Evolutionary conservation across 805 yeast species (phyloP).

Genomic region (Candida boidinii): DNA sequence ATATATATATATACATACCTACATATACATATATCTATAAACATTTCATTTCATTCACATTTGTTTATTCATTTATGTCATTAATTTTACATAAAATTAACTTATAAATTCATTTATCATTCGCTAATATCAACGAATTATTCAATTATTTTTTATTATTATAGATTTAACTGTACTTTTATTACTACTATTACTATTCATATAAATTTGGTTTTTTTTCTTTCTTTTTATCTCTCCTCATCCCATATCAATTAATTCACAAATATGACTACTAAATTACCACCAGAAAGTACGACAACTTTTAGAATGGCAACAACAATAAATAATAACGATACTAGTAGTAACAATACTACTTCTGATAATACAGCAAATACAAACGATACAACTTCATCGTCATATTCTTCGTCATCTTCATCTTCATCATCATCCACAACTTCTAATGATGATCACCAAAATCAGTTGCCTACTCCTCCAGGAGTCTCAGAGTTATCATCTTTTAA

Average conservation of each 20-base stretch:
- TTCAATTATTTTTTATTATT: no score
- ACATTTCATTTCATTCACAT: no score
- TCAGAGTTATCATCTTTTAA: background rate
- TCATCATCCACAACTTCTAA: background rate
- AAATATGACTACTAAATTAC: constrained; percentile 19
- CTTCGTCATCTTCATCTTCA: background rate
- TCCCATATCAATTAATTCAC: constrained; percentile 1
- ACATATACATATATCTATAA: no score
- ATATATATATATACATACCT: no score
- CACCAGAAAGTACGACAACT: constrained; percentile 19
- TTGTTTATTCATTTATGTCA: no score
- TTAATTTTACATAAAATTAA: no score
- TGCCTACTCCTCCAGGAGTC: no score
- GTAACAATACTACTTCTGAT: background rate
- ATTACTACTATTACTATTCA: no score
- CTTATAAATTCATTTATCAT: no score
- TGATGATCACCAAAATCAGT: background rate
- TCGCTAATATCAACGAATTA: no score
- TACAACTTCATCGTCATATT: background rate
- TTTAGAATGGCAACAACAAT: constrained; percentile 21
- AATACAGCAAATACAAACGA: background rate
- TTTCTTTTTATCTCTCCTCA: background rate
- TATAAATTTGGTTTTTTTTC: no score
- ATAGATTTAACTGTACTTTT: no score
- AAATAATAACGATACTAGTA: background rate